Conservation (phyloP, 768 basidiomycete genomes). For the Lactifluus hygrophoroides region DNA sequence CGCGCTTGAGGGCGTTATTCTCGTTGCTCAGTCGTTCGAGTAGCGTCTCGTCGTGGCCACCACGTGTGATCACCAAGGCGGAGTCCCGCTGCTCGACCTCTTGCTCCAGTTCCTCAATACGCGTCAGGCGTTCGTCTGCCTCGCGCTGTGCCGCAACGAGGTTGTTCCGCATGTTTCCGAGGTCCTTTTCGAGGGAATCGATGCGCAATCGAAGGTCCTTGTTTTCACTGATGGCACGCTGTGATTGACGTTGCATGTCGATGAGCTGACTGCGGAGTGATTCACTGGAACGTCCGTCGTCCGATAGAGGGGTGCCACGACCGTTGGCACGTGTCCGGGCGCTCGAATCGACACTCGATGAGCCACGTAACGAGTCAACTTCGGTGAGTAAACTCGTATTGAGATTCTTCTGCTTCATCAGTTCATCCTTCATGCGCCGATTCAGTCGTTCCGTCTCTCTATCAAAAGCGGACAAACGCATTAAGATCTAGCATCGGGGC, state of each 20-base stretch:
- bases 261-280: constrained; percentile 59
- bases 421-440: constrained; percentile 90
- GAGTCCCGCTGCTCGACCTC: constrained; percentile 72
- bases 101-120: constrained; percentile 72
- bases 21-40: constrained; percentile 78
- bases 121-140: constrained; percentile 65
- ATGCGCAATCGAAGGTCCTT: constrained; percentile 67
- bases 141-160: constrained; percentile 67
- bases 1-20: constrained; percentile 67
- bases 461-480: constrained; percentile 11
- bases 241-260: constrained; percentile 71
- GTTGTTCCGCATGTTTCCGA: constrained; percentile 60
- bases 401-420: constrained; percentile 80
- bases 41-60: constrained; percentile 66
- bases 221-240: constrained; percentile 65
- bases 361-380: constrained; percentile 60
- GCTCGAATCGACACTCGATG: constrained; percentile 41
- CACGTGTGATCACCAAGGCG: constrained; percentile 64
- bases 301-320: constrained; percentile 67
- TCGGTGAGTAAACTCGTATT: constrained; percentile 80
- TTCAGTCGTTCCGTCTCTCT: constrained; percentile 98
- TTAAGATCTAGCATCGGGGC: constrained; percentile 16
- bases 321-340: constrained; percentile 56
- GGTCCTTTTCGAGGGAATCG: constrained; percentile 65
- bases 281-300: constrained; percentile 50